Conservation (phyloP, 108 stramenopile genomes). For the Nannochloropsis oceanica region DNA sequence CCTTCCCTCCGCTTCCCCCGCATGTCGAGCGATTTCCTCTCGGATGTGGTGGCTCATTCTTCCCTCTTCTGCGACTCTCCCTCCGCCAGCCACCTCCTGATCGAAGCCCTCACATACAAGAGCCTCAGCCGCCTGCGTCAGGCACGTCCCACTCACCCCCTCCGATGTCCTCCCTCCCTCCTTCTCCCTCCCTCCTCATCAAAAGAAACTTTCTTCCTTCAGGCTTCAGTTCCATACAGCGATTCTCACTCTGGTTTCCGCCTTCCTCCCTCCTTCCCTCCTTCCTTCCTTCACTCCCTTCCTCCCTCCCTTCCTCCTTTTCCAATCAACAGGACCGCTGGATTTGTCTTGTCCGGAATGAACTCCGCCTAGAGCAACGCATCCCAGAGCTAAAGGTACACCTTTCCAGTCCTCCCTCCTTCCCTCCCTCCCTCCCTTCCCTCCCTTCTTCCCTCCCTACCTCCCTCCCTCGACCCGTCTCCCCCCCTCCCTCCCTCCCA, state of each 20-base stretch:
- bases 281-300: not conserved
- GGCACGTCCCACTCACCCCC: not conserved
- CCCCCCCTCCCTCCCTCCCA: not conserved
- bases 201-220: too few relatives aligned
- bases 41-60: not conserved
- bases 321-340: not conserved
- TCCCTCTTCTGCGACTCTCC: not conserved
- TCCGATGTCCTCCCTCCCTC: too few relatives aligned
- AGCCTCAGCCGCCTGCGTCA: not conserved
- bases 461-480: not conserved
- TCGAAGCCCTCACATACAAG: not conserved
- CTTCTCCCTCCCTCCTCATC: too few relatives aligned
- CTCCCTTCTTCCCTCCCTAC: not conserved
- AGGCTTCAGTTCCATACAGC: too few relatives aligned
- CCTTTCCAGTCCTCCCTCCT: not conserved
- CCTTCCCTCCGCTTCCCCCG: not conserved
- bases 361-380: not conserved
- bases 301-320: not conserved
- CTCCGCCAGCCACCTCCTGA: not conserved
- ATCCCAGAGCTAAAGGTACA: not conserved
- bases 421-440: not conserved
- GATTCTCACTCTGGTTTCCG: not conserved
- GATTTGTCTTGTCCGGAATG: not conserved
- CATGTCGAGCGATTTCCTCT: not conserved
- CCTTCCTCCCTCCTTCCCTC: not conserved